Percentiles rank a stretch among this genome's conserved stretches.
Conservation (phyloP, 495 filamentous ascomycete species). For the Amorphotheca resinae region DNA sequence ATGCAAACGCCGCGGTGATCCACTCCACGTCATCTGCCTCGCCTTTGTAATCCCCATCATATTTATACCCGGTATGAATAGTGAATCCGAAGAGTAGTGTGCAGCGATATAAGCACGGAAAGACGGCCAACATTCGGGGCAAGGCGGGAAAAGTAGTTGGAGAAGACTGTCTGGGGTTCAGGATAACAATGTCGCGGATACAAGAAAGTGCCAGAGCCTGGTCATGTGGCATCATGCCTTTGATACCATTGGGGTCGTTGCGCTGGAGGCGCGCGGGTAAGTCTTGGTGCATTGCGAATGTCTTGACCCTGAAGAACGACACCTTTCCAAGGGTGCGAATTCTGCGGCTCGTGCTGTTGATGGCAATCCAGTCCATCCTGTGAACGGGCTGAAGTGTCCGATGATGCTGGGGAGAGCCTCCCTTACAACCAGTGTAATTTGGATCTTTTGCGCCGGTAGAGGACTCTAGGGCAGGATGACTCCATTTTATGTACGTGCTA, state of each 20-base stretch:
- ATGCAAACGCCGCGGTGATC: slow-evolving; percentile 1
- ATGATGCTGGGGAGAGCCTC: neutral
- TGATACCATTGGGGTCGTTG: neutral
- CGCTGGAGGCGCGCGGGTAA: neutral
- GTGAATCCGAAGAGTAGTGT: slow-evolving; percentile 4
- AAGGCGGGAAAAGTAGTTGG: neutral
- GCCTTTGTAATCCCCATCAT: no score
- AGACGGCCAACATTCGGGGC: neutral
- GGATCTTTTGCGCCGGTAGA: slow-evolving; percentile 1
- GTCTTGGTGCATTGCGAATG: neutral
- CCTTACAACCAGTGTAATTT: neutral
- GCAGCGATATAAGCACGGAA: slow-evolving; percentile 1
- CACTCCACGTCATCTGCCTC: slow-evolving; percentile 1
- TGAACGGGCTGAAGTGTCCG: neutral
- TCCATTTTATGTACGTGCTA: neutral
- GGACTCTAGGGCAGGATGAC: neutral
- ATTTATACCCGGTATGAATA: neutral
- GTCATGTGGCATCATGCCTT: neutral
- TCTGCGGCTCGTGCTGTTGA: slow-evolving; percentile 2
- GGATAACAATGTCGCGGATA: slow-evolving; percentile 2
- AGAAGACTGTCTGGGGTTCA: neutral
- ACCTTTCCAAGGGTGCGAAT: neutral
- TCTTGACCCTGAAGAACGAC: slow-evolving; percentile 1
- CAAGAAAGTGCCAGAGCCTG: slow-evolving; percentile 1
- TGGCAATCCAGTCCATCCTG: slow-evolving; percentile 1